Base-by-base conservation (phyloP, 2,329 filamentous ascomycete species). In the Alternaria conjuncta region DNA sequence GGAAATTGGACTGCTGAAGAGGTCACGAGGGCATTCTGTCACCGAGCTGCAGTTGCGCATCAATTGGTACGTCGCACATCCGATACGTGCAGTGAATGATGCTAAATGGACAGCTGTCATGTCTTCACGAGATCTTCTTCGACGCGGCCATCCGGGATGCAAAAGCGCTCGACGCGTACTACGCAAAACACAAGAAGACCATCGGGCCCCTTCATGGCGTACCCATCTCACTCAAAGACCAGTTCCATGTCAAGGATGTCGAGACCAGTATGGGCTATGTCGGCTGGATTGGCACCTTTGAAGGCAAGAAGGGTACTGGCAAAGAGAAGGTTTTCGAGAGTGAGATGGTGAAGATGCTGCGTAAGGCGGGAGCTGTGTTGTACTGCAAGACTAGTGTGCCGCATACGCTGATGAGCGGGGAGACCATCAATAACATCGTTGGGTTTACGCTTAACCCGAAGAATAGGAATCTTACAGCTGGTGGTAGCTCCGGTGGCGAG, bases 261-360 rank as follows among this genome's bases (percentile, higher is more conserved):
- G 83, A 84, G 36, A 84, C 82, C 2, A 75, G 73, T 3, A 84
- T 90, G 87, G 88, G 88, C 8, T 90, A 90, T 66, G 82, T 89
- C 10, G 87, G 88, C 13, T 90, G 88, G 88, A 86, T 90, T 11
- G 85, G 84, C 6, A 90, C 86, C 0, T 90, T 89, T 68, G 81
- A 90, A 76, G 88, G 88, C 28, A 80, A 83, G 54, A 84, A 82
- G 26, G 82, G 80, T 1, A 86, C 80, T 57, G 86, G 79, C 23
- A 86, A 81, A 76, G 87, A 83, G 73, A 83, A 78, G 70, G 80
- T 82, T 1, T 86, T 84, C 51, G 88, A 91, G 70, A 88, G 86
- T 51, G 84, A 89, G 66, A 84, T 90, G 71, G 87, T 89, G 3
- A 79, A 76, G 23, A 85, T 87, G 68, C 78, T 90, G 13, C 80